Percentiles rank a stretch among this genome's conserved stretches.
Conservation (phyloP, 177 flowering plant species). For the Vitis hybrid region DNA sequence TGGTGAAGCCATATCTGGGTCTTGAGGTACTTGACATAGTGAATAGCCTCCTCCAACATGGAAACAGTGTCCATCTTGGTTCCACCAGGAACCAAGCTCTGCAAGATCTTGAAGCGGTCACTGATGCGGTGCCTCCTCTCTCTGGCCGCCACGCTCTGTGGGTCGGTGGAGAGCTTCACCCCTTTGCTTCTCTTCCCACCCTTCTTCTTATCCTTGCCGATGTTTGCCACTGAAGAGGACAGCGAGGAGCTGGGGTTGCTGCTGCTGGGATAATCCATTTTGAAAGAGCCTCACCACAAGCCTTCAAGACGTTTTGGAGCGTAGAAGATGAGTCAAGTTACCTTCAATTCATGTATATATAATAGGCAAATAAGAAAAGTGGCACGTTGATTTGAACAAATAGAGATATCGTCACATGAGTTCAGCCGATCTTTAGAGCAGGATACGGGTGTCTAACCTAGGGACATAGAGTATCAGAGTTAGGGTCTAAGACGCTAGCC, state of each 20-base stretch:
- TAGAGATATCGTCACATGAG: constrained; percentile 27
- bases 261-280: constrained; percentile 9
- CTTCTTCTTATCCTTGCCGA: constrained; percentile 22
- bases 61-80: constrained; percentile 84
- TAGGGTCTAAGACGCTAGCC: no score
- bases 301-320: no score
- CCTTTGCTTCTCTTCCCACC: constrained; percentile 20
- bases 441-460: constrained; percentile 40
- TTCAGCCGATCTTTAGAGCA: constrained; percentile 40
- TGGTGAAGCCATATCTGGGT: constrained; percentile 78
- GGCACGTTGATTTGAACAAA: neutral
- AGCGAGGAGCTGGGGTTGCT: constrained; percentile 8
- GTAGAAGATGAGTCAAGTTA: no score
- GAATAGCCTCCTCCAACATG: constrained; percentile 81
- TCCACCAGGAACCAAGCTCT: constrained; percentile 80
- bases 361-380: neutral
- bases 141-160: constrained; percentile 87
- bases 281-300: neutral
- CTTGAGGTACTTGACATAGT: constrained; percentile 81
- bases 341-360: neutral
- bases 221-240: constrained; percentile 3
- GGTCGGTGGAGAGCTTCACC: constrained; percentile 73
- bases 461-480: neutral
- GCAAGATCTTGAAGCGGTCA: constrained; percentile 71
- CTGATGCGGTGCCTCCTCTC: constrained; percentile 80